A percentile compares a stretch with the other conserved stretches of the same genome.
These are phyloP conservation scores for Hanseniaspora uvarum DNA, from an alignment of 1,139 yeast species.

Conservation along the genomic window DNA sequence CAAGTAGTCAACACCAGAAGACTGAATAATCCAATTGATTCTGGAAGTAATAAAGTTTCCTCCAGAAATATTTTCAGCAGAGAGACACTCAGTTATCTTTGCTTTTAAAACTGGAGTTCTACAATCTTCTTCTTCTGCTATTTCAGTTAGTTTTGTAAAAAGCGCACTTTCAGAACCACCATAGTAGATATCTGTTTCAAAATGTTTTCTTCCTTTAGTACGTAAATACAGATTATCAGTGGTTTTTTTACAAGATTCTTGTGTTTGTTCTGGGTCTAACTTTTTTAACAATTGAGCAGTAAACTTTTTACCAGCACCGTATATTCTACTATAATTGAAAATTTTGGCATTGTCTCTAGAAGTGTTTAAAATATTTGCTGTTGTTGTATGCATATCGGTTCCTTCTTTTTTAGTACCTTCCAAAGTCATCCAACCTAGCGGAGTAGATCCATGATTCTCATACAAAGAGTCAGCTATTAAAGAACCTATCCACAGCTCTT, in stretches of 20 bases:
- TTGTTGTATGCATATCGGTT: slow-evolving; percentile 90
- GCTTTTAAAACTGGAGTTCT: slow-evolving; percentile 90
- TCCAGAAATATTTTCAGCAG: slow-evolving; percentile 45
- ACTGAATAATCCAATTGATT: slow-evolving; percentile 95
- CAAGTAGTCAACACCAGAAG: slow-evolving; percentile 93
- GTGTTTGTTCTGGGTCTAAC: slow-evolving; percentile 64
- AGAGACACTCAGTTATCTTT: slow-evolving; percentile 78
- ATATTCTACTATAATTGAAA: slow-evolving; percentile 92
- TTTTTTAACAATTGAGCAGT: slow-evolving; percentile 73
- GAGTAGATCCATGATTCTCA: slow-evolving; percentile 87
- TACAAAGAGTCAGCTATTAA: slow-evolving; percentile 86
- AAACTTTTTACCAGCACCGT: slow-evolving; percentile 92
- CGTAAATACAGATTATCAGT: slow-evolving; percentile 63
- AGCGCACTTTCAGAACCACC: slow-evolving; percentile 93
- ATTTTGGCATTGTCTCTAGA: slow-evolving; percentile 86
- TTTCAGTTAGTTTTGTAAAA: slow-evolving; percentile 76
- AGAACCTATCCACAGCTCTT: slow-evolving; percentile 96
- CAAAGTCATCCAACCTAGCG: slow-evolving; percentile 97
- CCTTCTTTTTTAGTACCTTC: slow-evolving; percentile 89
- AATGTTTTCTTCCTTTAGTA: slow-evolving; percentile 60
- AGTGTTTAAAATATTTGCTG: slow-evolving; percentile 82
- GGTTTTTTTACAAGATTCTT: slow-evolving; percentile 53
- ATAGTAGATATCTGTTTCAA: slow-evolving; percentile 44
- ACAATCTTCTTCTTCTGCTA: slow-evolving; percentile 78
- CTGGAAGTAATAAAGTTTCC: slow-evolving; percentile 75